Base-by-base conservation (phyloP, 306 rosid species). In the Pyrus bretschneideri region DNA sequence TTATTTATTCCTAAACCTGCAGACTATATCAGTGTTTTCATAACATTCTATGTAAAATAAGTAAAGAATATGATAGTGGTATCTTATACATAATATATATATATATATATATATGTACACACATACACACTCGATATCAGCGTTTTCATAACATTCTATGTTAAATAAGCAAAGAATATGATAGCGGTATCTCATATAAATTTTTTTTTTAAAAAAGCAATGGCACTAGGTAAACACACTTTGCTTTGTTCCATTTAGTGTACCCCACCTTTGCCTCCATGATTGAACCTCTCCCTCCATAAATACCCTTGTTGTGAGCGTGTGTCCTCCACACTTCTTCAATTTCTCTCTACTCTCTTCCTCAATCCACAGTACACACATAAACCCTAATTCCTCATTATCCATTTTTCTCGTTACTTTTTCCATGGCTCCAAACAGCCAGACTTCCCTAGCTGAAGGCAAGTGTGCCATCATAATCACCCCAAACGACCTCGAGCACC, bases 241-340 rank as follows among this genome's bases (percentile, higher is more conserved):
- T 14, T 3, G 4, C 27, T 57, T 27, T 62, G 8, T 62, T 25
- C 8, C 51, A 14, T 21, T 61, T 38, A 19, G 31, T 45, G 51
- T 79, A 79, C 77, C 93, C 93, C 86, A 85, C 87, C 49, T 61
- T 80, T 77, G 81, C 81, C 76, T 77, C 62, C 61, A 70, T 64
- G 74, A 42, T 45, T 44, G 62, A 60, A 69, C 23, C 46, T 33
- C 38, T 74, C 82, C 81, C 82, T 83, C 90, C 82, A 89, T 95
- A 92, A 92, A 90, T 92, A 89, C 84, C 87, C 86, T 81, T 54
- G 69, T 69, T 23, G 57, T 49, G 57, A 70, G 90, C 91, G 95
- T 85, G 98, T 95, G 98, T 89, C 82, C 74, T 81, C 85, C 96
- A 89, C 97, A 88, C 89, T 90, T 79, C 58, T 68, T 61, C 84